These are phyloP conservation scores for Amaranthus hypochondriacus DNA, from an alignment of 148 eudicot species.

Conservation along the genomic window DNA sequence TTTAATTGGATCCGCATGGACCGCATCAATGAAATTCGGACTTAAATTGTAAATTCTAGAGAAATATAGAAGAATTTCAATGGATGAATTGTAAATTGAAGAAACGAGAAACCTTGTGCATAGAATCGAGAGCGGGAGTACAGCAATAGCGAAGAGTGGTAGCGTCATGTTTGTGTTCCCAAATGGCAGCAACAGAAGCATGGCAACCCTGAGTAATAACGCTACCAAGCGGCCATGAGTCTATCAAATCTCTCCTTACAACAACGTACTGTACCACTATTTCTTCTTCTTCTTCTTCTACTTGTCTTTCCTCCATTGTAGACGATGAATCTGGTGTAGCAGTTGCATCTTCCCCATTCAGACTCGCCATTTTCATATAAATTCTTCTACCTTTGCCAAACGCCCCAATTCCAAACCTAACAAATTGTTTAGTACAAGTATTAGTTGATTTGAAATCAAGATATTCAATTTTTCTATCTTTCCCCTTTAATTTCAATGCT, in stretches of 20 bases:
- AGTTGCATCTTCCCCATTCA: not conserved
- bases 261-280: conserved; percentile 76
- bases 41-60: no score
- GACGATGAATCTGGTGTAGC: not conserved
- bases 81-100: not conserved
- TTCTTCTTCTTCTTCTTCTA: conserved; percentile 20
- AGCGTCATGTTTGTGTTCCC: conserved; percentile 69
- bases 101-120: conserved; percentile 65
- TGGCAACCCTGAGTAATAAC: conserved; percentile 88
- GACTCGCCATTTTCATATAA: no score
- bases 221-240: conserved; percentile 79
- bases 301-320: not conserved
- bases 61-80: not conserved
- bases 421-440: no score
- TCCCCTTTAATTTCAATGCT: no score
- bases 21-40: not conserved
- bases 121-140: conserved; percentile 47
- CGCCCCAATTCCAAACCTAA: no score
- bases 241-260: conserved; percentile 67
- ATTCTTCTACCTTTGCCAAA: no score
- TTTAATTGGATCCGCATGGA: not conserved
- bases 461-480: no score
- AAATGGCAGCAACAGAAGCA: conserved; percentile 74
- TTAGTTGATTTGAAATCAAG: no score
- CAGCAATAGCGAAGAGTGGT: conserved; percentile 52